These are phyloP conservation scores for Ceriops zippeliana DNA, from an alignment of 345 rosid species.

Conservation along the genomic window DNA sequence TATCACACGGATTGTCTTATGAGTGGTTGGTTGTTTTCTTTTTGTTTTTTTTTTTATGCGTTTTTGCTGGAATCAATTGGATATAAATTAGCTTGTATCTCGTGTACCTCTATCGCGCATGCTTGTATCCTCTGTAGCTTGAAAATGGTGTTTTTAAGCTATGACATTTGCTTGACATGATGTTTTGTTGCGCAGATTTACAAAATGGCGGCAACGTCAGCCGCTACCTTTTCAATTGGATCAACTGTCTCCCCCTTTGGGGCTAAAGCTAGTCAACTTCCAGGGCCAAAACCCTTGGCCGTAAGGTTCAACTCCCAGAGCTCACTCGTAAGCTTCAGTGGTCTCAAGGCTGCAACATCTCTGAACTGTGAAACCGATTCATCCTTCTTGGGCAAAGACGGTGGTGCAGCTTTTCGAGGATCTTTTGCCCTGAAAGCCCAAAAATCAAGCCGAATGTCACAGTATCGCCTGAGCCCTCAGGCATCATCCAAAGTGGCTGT, in stretches of 20 bases:
- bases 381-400: slow-evolving; percentile 54
- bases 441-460: slow-evolving; percentile 29
- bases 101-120: too few relatives aligned
- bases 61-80: too few relatives aligned
- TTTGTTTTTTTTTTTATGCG: too few relatives aligned
- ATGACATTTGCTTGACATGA: background rate
- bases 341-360: slow-evolving; percentile 60
- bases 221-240: slow-evolving; percentile 55
- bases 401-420: slow-evolving; percentile 39
- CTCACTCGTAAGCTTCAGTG: slow-evolving; percentile 44
- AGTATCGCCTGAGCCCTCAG: slow-evolving; percentile 44
- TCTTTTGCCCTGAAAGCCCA: slow-evolving; percentile 40
- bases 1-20: too few relatives aligned
- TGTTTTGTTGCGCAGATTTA: slow-evolving; percentile 15
- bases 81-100: too few relatives aligned
- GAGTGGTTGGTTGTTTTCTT: too few relatives aligned
- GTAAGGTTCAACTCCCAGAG: slow-evolving; percentile 35
- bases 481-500: slow-evolving; percentile 73
- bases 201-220: slow-evolving; percentile 68
- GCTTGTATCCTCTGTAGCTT: too few relatives aligned
- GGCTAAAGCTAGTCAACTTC: slow-evolving; percentile 36
- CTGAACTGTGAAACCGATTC: slow-evolving; percentile 47
- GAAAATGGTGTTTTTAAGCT: too few relatives aligned
- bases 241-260: slow-evolving; percentile 45
- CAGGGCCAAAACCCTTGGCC: slow-evolving; percentile 40